Evolutionary conservation across 768 basidiomycete genomes (phyloP).

Genomic region (Russula griseocarnosa): DNA sequence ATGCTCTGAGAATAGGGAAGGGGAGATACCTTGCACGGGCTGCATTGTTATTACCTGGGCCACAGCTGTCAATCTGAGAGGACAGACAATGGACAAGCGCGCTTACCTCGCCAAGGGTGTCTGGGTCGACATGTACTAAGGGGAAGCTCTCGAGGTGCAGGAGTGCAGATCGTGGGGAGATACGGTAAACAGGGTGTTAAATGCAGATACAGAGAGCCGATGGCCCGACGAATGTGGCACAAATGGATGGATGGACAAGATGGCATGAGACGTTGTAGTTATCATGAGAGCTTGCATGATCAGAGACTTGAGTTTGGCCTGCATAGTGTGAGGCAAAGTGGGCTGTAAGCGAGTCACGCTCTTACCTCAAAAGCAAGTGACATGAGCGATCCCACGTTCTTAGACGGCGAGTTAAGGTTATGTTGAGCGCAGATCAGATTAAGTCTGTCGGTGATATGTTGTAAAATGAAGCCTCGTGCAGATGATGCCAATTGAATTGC

Average conservation of each 20-base stretch:
- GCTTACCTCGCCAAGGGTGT: conserved; percentile 35
- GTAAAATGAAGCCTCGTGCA: conserved; percentile 66
- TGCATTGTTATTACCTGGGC: conserved; percentile 44
- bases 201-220: conserved; percentile 62
- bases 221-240: conserved; percentile 36
- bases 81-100: neutral
- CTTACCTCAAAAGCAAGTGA: conserved; percentile 73
- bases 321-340: conserved; percentile 5
- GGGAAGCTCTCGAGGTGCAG: conserved; percentile 49
- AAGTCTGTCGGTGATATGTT: conserved; percentile 74
- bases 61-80: neutral
- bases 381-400: conserved; percentile 62
- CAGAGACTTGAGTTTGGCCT: conserved; percentile 82
- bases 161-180: conserved; percentile 50
- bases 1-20: conserved; percentile 47
- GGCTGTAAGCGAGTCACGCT: neutral
- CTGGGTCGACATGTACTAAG: conserved; percentile 49
- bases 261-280: conserved; percentile 70
- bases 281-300: conserved; percentile 76
- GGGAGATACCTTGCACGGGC: conserved; percentile 48
- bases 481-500: conserved; percentile 71
- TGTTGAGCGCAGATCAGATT: conserved; percentile 81
- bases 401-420: conserved; percentile 56
- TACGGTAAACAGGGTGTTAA: conserved; percentile 73
- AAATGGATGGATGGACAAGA: conserved; percentile 69